Base-by-base conservation (phyloP, 202 grass and related monocot genomes). In the Zoysia matrella region DNA sequence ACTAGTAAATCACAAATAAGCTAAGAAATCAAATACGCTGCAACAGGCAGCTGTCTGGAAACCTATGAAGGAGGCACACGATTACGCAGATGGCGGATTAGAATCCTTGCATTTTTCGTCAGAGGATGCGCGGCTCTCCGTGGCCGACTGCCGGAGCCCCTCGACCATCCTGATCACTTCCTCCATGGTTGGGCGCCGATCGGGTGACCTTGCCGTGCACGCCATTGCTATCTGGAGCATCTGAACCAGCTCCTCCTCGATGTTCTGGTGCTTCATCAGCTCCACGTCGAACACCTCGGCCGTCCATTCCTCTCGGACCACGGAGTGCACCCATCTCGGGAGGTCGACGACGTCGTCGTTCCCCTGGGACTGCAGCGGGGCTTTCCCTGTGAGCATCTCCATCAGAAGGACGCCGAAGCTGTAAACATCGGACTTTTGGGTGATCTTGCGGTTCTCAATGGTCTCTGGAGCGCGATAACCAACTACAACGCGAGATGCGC, bases 241-340 rank as follows among this genome's bases (percentile, higher is more conserved):
- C 69, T 93, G 91, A 11, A 98, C 96, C 56, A 98, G 74, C 72
- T 98, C 96, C 75, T 98, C 92, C 77, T 98, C 96, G 4, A 86
- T 91, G 80, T 90, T 90, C 51, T 88, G 87, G 10, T 83, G 68
- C 61, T 84, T 89, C 52, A 90, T 90, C 69, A 98, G 80, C 80
- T 95, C 96, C 5, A 81, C 44, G 47, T 98, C 96, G 11, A 98
- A 98, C 65, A 98, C 96, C 74, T 98, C 92, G 0, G 96, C 92
- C 4, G 96, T 98, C 96, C 96, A 98, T 67, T 98, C 96, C 85
- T 98, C 96, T 71, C 90, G 81, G 76, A 98, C 96, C 30, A 98
- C 96, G 0, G 96, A 98, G 14, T 95, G 96, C 44, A 98, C 92
- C 96, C 96, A 98, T 60, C 87, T 85, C 6, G 91, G 91, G 13